Conservation (phyloP, 148 eudicot genomes). For the Linanthus parryae region DNA sequence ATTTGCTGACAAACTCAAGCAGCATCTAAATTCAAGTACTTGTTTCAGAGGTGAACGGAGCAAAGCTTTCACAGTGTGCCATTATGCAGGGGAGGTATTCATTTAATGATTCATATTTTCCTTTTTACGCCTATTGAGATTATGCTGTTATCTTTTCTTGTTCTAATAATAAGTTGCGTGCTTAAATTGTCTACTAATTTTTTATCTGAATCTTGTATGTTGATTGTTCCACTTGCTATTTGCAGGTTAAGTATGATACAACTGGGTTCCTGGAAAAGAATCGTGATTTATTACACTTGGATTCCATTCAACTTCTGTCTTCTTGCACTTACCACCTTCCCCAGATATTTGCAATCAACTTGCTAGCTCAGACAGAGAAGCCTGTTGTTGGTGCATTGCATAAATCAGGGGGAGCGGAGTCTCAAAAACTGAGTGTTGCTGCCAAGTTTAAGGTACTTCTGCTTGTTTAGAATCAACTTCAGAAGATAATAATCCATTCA, state of each 20-base stretch:
- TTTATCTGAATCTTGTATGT: not conserved
- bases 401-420: slow-evolving; percentile 97
- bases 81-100: slow-evolving; percentile 96
- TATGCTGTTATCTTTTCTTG: not conserved
- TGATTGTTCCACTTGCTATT: slow-evolving; percentile 9
- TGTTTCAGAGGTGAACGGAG: slow-evolving; percentile 84
- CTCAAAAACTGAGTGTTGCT: slow-evolving; percentile 88
- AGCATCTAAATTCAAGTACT: slow-evolving; percentile 63
- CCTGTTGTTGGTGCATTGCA: slow-evolving; percentile 70
- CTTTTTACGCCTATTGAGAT: not conserved
- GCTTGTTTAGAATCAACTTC: not conserved
- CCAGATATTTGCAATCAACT: slow-evolving; percentile 66
- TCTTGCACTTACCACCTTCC: slow-evolving; percentile 76
- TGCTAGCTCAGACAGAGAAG: slow-evolving; percentile 80
- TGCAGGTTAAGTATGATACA: slow-evolving; percentile 84
- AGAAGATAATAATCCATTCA: not conserved
- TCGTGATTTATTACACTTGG: slow-evolving; percentile 77
- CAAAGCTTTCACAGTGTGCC: slow-evolving; percentile 74
- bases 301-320: slow-evolving; percentile 74
- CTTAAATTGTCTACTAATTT: not conserved
- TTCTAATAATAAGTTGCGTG: not conserved
- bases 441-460: slow-evolving; percentile 83
- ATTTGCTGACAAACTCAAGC: slow-evolving; percentile 89
- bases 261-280: slow-evolving; percentile 94
- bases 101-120: not conserved